Base-by-base conservation (phyloP, 306 rosid species). In the Erythrophleum fordii region DNA sequence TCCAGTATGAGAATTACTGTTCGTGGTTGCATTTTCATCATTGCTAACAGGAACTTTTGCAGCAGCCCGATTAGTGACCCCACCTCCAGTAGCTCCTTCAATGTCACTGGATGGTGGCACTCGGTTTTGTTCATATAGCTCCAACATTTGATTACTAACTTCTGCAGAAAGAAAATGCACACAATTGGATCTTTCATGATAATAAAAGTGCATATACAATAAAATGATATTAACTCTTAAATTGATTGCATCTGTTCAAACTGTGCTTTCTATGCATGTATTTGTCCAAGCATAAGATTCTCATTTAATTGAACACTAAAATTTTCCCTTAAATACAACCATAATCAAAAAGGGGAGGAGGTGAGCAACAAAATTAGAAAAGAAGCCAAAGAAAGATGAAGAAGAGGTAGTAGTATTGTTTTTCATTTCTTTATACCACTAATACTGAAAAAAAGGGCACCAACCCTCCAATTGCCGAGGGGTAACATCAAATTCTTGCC, bases 401-500 rank as follows among this genome's bases (percentile, higher is more conserved):
- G 52, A 39, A 42, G 84, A 39, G 84, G 72, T 77, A 81, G 85
- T 82, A 80, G 67, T 82, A 82, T 79, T 74, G 59, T 25, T 82
- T 81, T 42, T 84, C 69, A 68, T 80, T 77, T 77, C 85, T 73
- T 83, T 80, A 85, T 82, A 82, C 73, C 82, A 88, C 86, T 78
- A 88, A 69, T 44, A 85, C 83, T 75, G 76, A 77, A 85, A 78
- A 87, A 83, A 83, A 80, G 73, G 91, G 86, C 84, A 90, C 97
- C 92, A 83, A 95, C 99, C 99, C 94, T 95, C 99, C 97, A 95
- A 91, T 85, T 95, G 98, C 83, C 99, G 98, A 72, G 99, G 98
- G 86, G 95, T 95, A 89, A 95, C 98, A 83, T 95, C 99, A 89
- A 95, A 91, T 85, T 95, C 99, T 87, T 93, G 99, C 99, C 99